phyloP scores from a whole-genome alignment of 768 basidiomycete species.

The Lentinula boryana region DNA sequence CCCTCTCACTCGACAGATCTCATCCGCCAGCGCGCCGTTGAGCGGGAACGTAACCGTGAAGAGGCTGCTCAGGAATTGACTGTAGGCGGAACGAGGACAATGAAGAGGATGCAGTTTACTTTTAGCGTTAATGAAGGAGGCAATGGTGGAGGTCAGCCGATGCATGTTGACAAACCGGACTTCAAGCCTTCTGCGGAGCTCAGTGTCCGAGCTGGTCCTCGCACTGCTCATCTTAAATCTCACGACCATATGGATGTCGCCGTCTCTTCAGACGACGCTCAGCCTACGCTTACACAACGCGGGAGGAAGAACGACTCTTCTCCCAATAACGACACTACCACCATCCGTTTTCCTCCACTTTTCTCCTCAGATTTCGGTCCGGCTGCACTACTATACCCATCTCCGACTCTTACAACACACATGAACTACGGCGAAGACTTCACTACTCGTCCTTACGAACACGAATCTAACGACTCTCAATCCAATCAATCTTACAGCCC shows the following conservation, averaged over 20 bases:
- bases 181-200: slow-evolving; percentile 62
- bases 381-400: slow-evolving; percentile 61
- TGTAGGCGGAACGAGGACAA: slow-evolving; percentile 48
- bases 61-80: slow-evolving; percentile 44
- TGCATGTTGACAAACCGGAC: slow-evolving; percentile 54
- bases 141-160: slow-evolving; percentile 27
- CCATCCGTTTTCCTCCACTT: slow-evolving; percentile 66
- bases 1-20: slow-evolving; percentile 77
- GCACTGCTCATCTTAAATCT: slow-evolving; percentile 25
- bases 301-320: slow-evolving; percentile 17
- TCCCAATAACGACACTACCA: slow-evolving; percentile 13
- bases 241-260: slow-evolving; percentile 16
- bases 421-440: slow-evolving; percentile 79
- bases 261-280: slow-evolving; percentile 21
- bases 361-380: slow-evolving; percentile 77
- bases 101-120: slow-evolving; percentile 88
- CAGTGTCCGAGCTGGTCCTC: slow-evolving; percentile 31
- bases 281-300: slow-evolving; percentile 30
- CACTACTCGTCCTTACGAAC: slow-evolving; percentile 18
- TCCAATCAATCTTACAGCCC: slow-evolving; percentile 12
- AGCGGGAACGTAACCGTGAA: slow-evolving; percentile 77
- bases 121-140: slow-evolving; percentile 74
- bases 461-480: slow-evolving; percentile 24
- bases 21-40: slow-evolving; percentile 72
- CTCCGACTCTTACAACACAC: slow-evolving; percentile 59